These are phyloP conservation scores for Fraxinus pennsylvanica DNA, from an alignment of 257 asterid species.

Conservation along the genomic window DNA sequence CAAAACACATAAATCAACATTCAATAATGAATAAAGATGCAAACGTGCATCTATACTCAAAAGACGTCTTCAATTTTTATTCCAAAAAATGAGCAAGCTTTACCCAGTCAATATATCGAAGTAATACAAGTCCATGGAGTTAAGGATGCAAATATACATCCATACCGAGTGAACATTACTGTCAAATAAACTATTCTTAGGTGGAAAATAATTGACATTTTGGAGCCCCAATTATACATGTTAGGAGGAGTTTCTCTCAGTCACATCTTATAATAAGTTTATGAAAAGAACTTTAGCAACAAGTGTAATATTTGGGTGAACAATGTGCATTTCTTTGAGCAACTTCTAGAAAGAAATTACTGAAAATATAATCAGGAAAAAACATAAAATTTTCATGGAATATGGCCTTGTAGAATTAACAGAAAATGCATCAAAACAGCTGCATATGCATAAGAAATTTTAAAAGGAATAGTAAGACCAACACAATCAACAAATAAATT, in stretches of 20 bases:
- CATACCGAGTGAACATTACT: neutral
- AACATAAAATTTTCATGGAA: neutral
- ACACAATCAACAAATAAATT: neutral
- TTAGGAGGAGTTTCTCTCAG: neutral
- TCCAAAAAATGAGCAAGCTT: neutral
- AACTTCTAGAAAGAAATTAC: neutral
- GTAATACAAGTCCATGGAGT: neutral
- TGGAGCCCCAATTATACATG: neutral
- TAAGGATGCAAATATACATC: neutral
- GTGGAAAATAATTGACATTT: neutral
- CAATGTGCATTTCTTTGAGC: neutral
- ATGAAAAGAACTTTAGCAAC: neutral
- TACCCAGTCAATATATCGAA: neutral
- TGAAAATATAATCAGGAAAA: neutral
- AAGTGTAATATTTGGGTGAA: neutral
- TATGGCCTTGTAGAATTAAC: neutral
- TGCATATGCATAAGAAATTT: neutral
- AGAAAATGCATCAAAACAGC: neutral
- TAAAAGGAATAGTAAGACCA: neutral
- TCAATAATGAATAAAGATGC: neutral
- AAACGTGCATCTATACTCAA: neutral
- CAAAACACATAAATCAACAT: neutral
- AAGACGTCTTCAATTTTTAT: neutral
- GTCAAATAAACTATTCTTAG: neutral
- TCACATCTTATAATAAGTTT: neutral